Evolutionary conservation across 306 rosid genomes (phyloP).

Genomic region (Vigna trinervia): DNA sequence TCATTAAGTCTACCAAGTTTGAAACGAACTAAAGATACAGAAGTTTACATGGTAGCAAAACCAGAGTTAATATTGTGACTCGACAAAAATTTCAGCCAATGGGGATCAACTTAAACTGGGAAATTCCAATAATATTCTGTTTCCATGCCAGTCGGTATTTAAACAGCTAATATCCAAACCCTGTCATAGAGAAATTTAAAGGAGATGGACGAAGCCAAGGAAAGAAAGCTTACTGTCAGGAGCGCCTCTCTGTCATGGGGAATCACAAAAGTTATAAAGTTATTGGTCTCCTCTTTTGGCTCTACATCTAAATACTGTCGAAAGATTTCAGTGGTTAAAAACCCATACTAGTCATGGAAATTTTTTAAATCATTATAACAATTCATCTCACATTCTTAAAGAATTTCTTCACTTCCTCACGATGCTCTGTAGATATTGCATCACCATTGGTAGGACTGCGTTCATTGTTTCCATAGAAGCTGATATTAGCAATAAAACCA

Average conservation of each 20-base stretch:
- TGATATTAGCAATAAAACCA: conserved; percentile 75
- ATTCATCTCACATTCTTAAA: conserved; percentile 68
- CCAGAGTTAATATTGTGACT: background rate
- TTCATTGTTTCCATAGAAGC: conserved; percentile 57
- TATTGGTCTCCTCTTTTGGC: conserved; percentile 79
- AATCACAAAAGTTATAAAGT: conserved; percentile 71
- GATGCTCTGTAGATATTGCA: conserved; percentile 44
- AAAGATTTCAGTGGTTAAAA: conserved; percentile 47
- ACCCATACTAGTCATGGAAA: conserved; percentile 25
- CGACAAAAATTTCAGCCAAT: background rate
- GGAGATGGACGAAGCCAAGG: conserved; percentile 13
- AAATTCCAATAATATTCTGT: background rate
- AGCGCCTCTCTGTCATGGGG: conserved; percentile 79
- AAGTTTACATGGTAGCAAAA: conserved; percentile 20
- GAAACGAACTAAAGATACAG: conserved; percentile 1
- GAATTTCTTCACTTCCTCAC: conserved; percentile 73
- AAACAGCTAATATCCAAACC: conserved; percentile 25
- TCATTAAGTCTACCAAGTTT: background rate
- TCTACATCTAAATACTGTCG: conserved; percentile 72
- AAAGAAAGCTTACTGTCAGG: conserved; percentile 55
- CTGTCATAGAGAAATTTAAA: conserved; percentile 23
- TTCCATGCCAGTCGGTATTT: conserved; percentile 26
- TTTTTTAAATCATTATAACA: conserved; percentile 28
- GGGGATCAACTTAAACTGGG: conserved; percentile 15
- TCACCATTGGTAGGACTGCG: conserved; percentile 54